Percentiles rank a stretch among this genome's conserved stretches.
phyloP scores from a whole-genome alignment of 345 rosid genomes.

The Brassica rapa region DNA sequence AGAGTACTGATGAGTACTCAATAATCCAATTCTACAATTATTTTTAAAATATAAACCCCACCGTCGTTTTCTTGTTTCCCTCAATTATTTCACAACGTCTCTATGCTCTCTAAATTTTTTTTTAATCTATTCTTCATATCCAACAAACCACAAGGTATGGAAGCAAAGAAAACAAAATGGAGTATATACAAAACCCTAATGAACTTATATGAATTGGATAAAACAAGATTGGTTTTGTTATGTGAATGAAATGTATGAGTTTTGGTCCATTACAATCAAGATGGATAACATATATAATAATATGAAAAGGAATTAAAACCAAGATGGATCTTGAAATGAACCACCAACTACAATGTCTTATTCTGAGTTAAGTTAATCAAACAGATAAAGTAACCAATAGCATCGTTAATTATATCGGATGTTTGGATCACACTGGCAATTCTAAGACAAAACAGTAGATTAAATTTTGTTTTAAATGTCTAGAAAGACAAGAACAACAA shows the following conservation, averaged over 20 bases:
- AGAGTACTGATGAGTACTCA: slow-evolving; percentile 36
- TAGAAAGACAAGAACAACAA: slow-evolving; percentile 11
- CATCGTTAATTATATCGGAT: slow-evolving; percentile 26
- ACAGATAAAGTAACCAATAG: slow-evolving; percentile 9
- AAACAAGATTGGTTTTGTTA: not conserved
- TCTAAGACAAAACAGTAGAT: slow-evolving; percentile 27
- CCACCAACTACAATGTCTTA: slow-evolving; percentile 31
- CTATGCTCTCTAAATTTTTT: not conserved
- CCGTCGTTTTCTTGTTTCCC: slow-evolving; percentile 39
- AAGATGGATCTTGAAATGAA: slow-evolving; percentile 26
- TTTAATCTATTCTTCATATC: not conserved
- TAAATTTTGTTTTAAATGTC: not conserved
- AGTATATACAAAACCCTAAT: not conserved
- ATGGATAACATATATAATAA: not conserved
- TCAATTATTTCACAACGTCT: slow-evolving; percentile 39
- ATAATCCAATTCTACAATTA: slow-evolving; percentile 36
- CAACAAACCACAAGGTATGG: slow-evolving; percentile 12
- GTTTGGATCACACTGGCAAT: slow-evolving; percentile 21
- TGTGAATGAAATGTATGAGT: not conserved
- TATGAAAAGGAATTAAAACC: not conserved
- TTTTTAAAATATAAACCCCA: slow-evolving; percentile 34
- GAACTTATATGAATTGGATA: not conserved
- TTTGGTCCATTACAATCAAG: not conserved
- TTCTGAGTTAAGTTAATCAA: slow-evolving; percentile 31
- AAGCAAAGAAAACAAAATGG: not conserved